Percentiles rank a stretch among this genome's conserved stretches.
phyloP scores from a whole-genome alignment of 1,284 basidiomycete species.

The Ceratobasidium papillatum region DNA sequence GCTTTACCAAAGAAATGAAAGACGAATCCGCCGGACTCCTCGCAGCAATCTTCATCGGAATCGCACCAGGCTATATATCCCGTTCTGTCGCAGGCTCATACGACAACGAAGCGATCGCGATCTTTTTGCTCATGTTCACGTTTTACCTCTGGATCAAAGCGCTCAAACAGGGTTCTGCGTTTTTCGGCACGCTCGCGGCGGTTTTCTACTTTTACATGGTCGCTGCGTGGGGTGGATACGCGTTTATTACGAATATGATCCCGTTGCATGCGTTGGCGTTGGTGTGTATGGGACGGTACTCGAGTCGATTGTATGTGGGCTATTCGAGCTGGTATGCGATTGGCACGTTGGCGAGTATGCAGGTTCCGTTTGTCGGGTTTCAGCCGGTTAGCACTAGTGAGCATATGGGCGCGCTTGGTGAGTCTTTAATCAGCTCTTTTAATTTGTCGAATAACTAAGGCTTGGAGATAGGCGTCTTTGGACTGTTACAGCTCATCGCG shows the following conservation, averaged over 20 bases:
- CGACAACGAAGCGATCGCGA: conserved; percentile 99
- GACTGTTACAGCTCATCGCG: conserved; percentile 94
- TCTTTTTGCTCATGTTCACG: conserved; percentile 99
- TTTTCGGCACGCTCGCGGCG: conserved; percentile 90
- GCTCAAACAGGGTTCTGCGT: conserved; percentile 90
- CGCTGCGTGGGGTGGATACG: conserved; percentile 99
- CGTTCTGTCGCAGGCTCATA: conserved; percentile 99
- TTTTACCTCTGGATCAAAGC: conserved; percentile 99
- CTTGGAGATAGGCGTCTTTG: conserved; percentile 80
- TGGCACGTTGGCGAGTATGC: conserved; percentile 97
- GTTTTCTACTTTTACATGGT: conserved; percentile 99
- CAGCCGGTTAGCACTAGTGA: conserved; percentile 98
- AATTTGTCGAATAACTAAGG: conserved; percentile 17
- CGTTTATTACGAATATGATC: conserved; percentile 99
- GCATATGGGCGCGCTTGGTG: conserved; percentile 97
- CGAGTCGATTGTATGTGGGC: conserved; percentile 89
- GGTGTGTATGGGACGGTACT: conserved; percentile 97
- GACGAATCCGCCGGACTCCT: conserved; percentile 93
- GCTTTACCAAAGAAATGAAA: conserved; percentile 95
- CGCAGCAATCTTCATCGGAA: conserved; percentile 98
- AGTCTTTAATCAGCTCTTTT: conserved; percentile 43
- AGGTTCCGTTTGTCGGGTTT: conserved; percentile 99
- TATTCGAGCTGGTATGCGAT: conserved; percentile 99
- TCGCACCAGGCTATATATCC: conserved; percentile 97
- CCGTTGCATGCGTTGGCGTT: conserved; percentile 94